phyloP scores from a whole-genome alignment of 1,284 basidiomycete genomes.

The Leccinum variabile region DNA sequence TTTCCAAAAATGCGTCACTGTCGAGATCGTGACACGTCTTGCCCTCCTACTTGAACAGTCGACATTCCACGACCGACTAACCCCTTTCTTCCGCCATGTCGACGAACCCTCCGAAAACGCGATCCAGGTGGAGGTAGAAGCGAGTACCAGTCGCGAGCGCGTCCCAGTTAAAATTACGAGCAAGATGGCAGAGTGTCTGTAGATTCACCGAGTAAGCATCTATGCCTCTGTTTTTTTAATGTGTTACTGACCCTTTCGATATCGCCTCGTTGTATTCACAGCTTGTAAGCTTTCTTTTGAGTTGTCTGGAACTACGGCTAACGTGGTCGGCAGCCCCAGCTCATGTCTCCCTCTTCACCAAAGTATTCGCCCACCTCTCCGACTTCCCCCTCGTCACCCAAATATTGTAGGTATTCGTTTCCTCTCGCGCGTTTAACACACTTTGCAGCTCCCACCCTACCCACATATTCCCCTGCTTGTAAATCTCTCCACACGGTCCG shows the following conservation, averaged over 20 bases:
- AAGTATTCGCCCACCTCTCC: conserved; percentile 85
- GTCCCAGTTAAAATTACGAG: too few relatives aligned
- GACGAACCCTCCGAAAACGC: too few relatives aligned
- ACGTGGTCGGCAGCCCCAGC: conserved; percentile 51
- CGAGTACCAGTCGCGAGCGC: too few relatives aligned
- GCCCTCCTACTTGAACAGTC: too few relatives aligned
- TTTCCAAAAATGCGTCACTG: conserved; percentile 30
- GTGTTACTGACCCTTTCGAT: conserved; percentile 18
- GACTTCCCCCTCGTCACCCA: conserved; percentile 82
- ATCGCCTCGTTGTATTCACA: conserved; percentile 30
- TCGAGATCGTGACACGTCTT: too few relatives aligned
- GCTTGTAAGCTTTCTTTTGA: conserved; percentile 52
- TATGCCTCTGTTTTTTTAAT: conserved; percentile 12
- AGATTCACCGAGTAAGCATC: conserved; percentile 76
- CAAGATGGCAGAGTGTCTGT: conserved; percentile 25
- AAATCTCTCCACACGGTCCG: conserved; percentile 37
- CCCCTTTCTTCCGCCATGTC: too few relatives aligned
- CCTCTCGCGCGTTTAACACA: conserved; percentile 3
- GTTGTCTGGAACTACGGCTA: conserved; percentile 25
- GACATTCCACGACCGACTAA: too few relatives aligned
- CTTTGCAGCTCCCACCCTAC: conserved; percentile 71
- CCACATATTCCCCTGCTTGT: conserved; percentile 83
- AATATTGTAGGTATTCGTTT: conserved; percentile 66
- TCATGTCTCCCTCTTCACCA: conserved; percentile 81
- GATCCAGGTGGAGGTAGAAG: too few relatives aligned